These are phyloP conservation scores for Cryptococcus sp. DNA, from an alignment of 1,284 basidiomycete species.

Conservation along the genomic window DNA sequence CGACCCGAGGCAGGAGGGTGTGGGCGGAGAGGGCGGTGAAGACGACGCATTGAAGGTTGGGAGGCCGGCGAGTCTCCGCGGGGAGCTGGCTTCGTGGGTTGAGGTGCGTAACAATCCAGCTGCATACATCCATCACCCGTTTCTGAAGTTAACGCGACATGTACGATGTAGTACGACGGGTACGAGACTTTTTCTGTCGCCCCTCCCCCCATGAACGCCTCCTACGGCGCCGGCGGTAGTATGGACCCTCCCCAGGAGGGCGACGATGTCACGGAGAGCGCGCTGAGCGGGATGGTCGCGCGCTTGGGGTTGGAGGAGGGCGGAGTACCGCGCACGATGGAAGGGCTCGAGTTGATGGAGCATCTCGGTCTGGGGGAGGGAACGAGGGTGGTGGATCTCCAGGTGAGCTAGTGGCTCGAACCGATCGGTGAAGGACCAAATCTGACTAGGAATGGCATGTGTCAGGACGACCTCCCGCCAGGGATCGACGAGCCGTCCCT, in stretches of 20 bases:
- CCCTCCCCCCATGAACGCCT: constrained; percentile 43
- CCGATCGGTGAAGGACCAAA: too few relatives aligned
- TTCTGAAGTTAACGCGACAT: not conserved
- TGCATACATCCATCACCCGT: too few relatives aligned
- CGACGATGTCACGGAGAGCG: constrained; percentile 24
- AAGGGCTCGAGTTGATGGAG: constrained; percentile 43
- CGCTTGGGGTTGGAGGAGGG: constrained; percentile 28
- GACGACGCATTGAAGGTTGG: constrained; percentile 3
- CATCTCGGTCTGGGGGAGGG: constrained; percentile 48
- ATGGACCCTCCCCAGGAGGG: constrained; percentile 49
- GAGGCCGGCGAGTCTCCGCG: constrained; percentile 13
- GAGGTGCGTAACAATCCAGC: constrained; percentile 44
- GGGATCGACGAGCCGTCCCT: constrained; percentile 51
- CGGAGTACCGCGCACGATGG: constrained; percentile 10
- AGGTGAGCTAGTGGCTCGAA: constrained; percentile 19
- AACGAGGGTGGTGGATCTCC: constrained; percentile 47
- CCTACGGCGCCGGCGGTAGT: constrained; percentile 37
- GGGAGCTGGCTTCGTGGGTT: constrained; percentile 43
- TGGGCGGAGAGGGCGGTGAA: constrained; percentile 5
- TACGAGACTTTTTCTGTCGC: constrained; percentile 50
- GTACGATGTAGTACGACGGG: constrained; percentile 43
- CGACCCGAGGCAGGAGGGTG: not conserved
- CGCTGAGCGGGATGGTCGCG: constrained; percentile 39
- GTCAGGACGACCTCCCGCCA: constrained; percentile 48
- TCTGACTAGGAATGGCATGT: not conserved